phyloP scores from a whole-genome alignment of 176 grass and related monocot species.

The Hyparrhenia diplandra region DNA sequence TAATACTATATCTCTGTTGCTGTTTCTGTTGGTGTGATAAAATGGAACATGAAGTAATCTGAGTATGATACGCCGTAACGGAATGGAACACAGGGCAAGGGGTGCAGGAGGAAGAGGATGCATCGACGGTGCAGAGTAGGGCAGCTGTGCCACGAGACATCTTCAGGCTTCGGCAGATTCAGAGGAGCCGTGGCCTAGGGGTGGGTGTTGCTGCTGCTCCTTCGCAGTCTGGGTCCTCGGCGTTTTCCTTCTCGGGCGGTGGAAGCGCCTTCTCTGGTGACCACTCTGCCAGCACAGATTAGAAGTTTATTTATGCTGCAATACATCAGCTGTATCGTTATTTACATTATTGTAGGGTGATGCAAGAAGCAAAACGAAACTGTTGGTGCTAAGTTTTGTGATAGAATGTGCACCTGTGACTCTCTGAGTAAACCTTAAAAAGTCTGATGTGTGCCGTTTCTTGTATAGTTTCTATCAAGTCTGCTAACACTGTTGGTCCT shows the following conservation, averaged over 20 bases:
- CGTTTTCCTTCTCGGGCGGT: constrained; percentile 49
- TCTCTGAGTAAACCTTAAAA: too few relatives aligned
- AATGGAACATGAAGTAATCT: neutral
- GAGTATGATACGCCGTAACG: neutral
- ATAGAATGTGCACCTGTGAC: too few relatives aligned
- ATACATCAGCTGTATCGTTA: neutral
- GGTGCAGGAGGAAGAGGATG: constrained; percentile 78
- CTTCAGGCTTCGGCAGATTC: constrained; percentile 91
- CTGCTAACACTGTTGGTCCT: too few relatives aligned
- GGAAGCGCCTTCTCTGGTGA: constrained; percentile 82
- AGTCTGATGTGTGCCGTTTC: too few relatives aligned
- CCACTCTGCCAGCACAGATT: constrained; percentile 69
- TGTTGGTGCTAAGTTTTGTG: too few relatives aligned
- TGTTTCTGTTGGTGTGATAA: neutral
- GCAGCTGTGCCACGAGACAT: constrained; percentile 63
- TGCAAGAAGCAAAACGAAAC: too few relatives aligned
- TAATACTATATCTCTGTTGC: neutral
- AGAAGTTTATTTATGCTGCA: neutral
- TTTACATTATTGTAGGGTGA: neutral
- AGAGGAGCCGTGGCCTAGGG: constrained; percentile 47
- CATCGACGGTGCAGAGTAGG: constrained; percentile 43
- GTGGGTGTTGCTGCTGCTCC: neutral
- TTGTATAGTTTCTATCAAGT: too few relatives aligned
- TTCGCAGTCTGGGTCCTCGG: constrained; percentile 75
- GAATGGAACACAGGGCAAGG: constrained; percentile 54